Evolutionary conservation across 2,329 filamentous ascomycete genomes (phyloP), one percentile per base, ranked within the genome.

Genomic region (Aspergillus tanneri): DNA sequence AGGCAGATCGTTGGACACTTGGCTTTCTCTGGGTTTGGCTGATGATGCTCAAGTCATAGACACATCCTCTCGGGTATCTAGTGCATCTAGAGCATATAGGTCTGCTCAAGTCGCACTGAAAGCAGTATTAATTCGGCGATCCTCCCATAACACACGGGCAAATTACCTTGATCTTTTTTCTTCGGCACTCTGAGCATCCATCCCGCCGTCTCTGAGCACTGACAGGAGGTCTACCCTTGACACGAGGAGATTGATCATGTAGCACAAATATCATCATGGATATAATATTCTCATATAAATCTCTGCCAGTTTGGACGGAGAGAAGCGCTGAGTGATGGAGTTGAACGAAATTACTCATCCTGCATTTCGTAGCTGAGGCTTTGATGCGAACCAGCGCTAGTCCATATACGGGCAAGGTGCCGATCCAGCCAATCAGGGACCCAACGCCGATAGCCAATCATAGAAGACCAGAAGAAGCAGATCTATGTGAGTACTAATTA

Each of bases 161-260:
- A 7, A 16, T 39, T 55, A 62, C 59, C 43, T 61, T 65, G 16
- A 65, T 53, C 49, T 66, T 66, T 36, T 63, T 66, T 30, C 61
- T 54, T 9, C 58, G 54, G 37, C 62, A 66, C 43, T 66, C 61
- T 4, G 56, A 59, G 32, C 63, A 66, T 37, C 63, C 63, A 52
- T 63, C 61, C 23, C 57, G 54, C 73, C 59, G 57, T 46, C 56
- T 57, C 23, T 52, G 49, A 8, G 30, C 11, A 16, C 10, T 18
- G 30, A 19, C 10, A 18, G 36, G 22, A 12, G 14, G 28, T 22
- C 16, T 32, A 9, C 18, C 16, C n/a, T 5, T 22, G 11, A 19
- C 14, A 43, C 5, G 12, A 11, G 6, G 16, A 22, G 1, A 34
- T 32, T 38, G 23, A 25, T 14, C 2, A 21, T 38, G n/a, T 14